Evolutionary conservation across 192 early-diverging fungal genomes (phyloP), one percentile per base, ranked within the genome.

Genomic region (Coemansia sp.): DNA sequence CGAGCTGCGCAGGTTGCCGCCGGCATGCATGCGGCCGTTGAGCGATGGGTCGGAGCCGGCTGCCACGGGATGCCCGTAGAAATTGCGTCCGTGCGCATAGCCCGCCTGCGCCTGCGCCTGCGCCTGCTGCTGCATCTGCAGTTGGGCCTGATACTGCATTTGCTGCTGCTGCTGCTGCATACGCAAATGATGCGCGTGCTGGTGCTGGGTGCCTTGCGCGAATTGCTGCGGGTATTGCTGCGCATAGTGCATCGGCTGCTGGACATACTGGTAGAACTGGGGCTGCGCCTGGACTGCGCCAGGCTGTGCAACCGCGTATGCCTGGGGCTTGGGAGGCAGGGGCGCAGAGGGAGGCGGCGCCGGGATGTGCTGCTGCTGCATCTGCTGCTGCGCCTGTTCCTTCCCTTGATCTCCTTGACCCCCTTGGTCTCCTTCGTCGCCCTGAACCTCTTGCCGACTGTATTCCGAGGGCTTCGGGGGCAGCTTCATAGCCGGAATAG

Each of bases 31-130:
- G 14, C 67, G 76, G 2, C 76, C 76, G 55, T 63, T 73, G 23
- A 79, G 64, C 58, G 76, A 72, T 9, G 76, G 76, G 35, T 79
- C 76, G 2, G 76, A 79, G 24, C 76, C 76, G 7, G 64, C 67
- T 5, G 68, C 76, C 6, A 61, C 58, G 1, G 67, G 71, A 30
- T 79, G 62, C 10, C 30, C 60, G 64, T 79, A 79, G 23, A 79
- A 52, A 16, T 46, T 56, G 6, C 63, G 50, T 1, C 75, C 63
- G 0, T 28, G 13, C 14, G 27, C 51, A 53, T 53, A 53, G 1
- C 27, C 51, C 16, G 13, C 27, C 27, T 53, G 51, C 27, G 14
- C 14, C 4, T 53, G 51, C 4, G 18, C 7, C 29, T 56, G 32
- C 34, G 20, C 22, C 20, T 51, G 25, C 20, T 51, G 22, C 20